Conservation (phyloP, 1,139 yeast species). For the Ogataea hybrid region DNA sequence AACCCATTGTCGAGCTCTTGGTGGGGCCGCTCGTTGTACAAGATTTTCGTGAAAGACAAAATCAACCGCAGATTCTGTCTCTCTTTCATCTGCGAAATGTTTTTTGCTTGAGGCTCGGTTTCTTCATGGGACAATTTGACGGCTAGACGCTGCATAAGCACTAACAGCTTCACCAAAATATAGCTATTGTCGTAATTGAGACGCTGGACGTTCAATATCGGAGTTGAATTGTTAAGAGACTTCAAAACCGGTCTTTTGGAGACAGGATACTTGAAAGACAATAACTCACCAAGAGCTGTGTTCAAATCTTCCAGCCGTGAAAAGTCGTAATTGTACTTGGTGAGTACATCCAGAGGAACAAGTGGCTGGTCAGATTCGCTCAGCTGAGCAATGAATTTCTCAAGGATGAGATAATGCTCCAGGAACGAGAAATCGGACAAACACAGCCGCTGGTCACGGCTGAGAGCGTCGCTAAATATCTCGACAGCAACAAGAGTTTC, state of each 20-base stretch:
- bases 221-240: conserved; percentile 6
- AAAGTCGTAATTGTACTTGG: conserved; percentile 13
- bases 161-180: too few relatives aligned
- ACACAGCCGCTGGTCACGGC: conserved; percentile 40
- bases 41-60: too few relatives aligned
- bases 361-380: conserved; percentile 30
- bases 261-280: conserved; percentile 18
- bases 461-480: conserved; percentile 45
- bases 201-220: conserved; percentile 6
- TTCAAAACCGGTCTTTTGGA: not conserved
- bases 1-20: too few relatives aligned
- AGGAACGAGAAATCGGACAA: conserved; percentile 34
- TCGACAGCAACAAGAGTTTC: conserved; percentile 33
- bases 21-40: too few relatives aligned
- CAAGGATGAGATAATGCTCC: conserved; percentile 32
- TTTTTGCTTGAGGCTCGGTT: too few relatives aligned
- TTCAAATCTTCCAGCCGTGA: conserved; percentile 16
- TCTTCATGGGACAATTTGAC: too few relatives aligned
- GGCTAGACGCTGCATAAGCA: too few relatives aligned
- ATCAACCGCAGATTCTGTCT: too few relatives aligned
- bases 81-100: too few relatives aligned
- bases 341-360: conserved; percentile 25
- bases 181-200: conserved; percentile 30
- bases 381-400: conserved; percentile 26
- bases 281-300: conserved; percentile 18